Percentiles rank a stretch among this genome's conserved stretches.
These are phyloP conservation scores for Camelina hispida DNA, from an alignment of 345 rosid genomes.

Conservation along the genomic window DNA sequence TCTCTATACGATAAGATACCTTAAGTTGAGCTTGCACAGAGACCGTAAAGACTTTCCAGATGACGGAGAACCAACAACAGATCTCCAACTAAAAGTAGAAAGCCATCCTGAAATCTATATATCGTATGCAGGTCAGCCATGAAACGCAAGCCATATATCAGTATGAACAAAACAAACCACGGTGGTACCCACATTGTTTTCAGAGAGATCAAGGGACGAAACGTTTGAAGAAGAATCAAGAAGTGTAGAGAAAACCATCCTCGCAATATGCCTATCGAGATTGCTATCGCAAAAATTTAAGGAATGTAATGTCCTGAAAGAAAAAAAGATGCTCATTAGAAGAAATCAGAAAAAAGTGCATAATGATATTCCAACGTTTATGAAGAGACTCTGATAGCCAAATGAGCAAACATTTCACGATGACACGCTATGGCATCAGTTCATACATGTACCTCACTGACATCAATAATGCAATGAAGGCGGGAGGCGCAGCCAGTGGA, in stretches of 20 bases:
- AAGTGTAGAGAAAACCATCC: constrained; percentile 58
- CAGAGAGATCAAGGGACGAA: constrained; percentile 79
- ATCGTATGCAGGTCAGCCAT: constrained; percentile 27
- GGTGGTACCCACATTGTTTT: constrained; percentile 65
- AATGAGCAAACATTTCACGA: constrained; percentile 13
- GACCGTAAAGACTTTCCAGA: constrained; percentile 60
- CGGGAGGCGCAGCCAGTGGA: constrained; percentile 49
- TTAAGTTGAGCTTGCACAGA: constrained; percentile 64
- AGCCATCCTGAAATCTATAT: constrained; percentile 87
- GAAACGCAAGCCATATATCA: constrained; percentile 22
- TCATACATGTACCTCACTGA: constrained; percentile 62
- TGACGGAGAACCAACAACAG: constrained; percentile 37
- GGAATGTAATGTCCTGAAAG: constrained; percentile 66
- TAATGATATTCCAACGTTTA: constrained; percentile 14
- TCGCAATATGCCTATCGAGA: constrained; percentile 55
- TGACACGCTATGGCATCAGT: constrained; percentile 27
- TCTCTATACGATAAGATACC: constrained; percentile 51
- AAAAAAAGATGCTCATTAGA: constrained; percentile 4
- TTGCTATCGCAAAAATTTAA: constrained; percentile 62
- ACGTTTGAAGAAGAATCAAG: constrained; percentile 61
- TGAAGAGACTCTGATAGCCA: constrained; percentile 12
- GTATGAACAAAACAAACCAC: constrained; percentile 26
- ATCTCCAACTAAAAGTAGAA: constrained; percentile 57
- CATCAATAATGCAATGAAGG: constrained; percentile 63
- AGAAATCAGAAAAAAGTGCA: background rate